Evolutionary conservation across 1,139 yeast genomes (phyloP), one percentile per base, ranked within the genome.

Genomic region (Ashbya aceris): DNA sequence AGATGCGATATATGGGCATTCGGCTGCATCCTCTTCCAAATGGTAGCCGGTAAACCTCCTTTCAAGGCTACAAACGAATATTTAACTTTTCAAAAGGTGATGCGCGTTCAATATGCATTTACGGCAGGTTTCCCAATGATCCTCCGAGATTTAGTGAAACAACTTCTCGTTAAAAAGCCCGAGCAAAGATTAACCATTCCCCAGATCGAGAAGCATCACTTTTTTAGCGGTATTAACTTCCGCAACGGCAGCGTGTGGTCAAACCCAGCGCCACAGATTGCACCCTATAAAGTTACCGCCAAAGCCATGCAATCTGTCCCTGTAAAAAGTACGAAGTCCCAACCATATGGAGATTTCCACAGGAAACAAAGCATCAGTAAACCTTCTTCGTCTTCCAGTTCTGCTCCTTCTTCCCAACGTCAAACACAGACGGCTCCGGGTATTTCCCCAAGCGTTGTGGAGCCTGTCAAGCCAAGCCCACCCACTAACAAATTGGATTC

Each of bases 51-150:
- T 1, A 74, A 75, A 42, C 98, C 98, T 1, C 98, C 99, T 8
- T 93, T 93, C 66, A 91, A 89, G 58, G 98, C 95, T 0, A 70
- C 83, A n/a, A 91, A 94, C 42, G 98, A 93, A 62, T 93, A 87
- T 57, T 70, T 85, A 45, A 91, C 96, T 0, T 93, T 93, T 62
- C 97, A 93, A 58, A 87, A 89, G 59, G 87, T 93, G 52, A 83
- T 86, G 54, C 80, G 79, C 55, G 74, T 82, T 30, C 93, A 89
- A 49, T 93, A 78, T 62, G 75, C 85, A 3, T 87, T 83, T 56
- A 80, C 87, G 13, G 84, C 89, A 0, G 83, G 83, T 2, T 76
- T 79, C 50, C 94, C 95, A 5, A 66, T 77, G 48, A 73, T 85
- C 4, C 76, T 85, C 1, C 69, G 84, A 38, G 84, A 79, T 51